Base-by-base conservation (phyloP, 2,329 filamentous ascomycete species). In the Monilinia vaccinii-corymbosi region DNA sequence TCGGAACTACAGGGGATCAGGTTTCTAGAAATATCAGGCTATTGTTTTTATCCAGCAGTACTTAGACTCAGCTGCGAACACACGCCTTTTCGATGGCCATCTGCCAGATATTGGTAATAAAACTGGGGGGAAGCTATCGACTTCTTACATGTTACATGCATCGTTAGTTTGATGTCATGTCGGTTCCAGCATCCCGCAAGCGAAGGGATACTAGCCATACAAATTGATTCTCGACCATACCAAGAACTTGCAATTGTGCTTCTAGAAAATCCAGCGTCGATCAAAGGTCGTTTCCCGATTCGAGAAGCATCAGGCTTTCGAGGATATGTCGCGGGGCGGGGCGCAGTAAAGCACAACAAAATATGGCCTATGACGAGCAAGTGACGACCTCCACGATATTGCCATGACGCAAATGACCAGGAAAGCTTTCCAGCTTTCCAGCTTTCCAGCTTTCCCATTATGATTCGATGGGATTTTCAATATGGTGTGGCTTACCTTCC, bases 81-180 rank as follows among this genome's bases (percentile, higher is more conserved):
- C 16, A 40, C 28, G 38, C 13, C 4, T 11, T 44, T 16, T 4
- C 11, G 1, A 44, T 11, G 38, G 25, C n/a, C 4, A 44, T 55
- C 13, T 11, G 38, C 40, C 32, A 55, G 51, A 55, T 32, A 8
- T 57, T 57, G 34, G 21, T 50, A n/a, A 21, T n/a, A 11, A 34
- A 47, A 47, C 44, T 18, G 42, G 32, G 42, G 42, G 40, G 9
- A 47, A 31, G 21, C 28, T 21, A 18, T 56, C 8, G 11, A 14
- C 6, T n/a, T 36, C 28, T 56, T 16, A 21, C 21, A 14, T 48
- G 44, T 36, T 34, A 18, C 42, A 47, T 47, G 31, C 42, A 25
- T 47, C 44, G 23, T 56, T 56, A 47, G 31, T 57, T 57, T 42
- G 55, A 57, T 57, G 55, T 50, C 55, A 57, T 50, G 45, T 36